phyloP scores from a whole-genome alignment of 1,284 basidiomycete genomes.

The Caloboletus firmus region DNA sequence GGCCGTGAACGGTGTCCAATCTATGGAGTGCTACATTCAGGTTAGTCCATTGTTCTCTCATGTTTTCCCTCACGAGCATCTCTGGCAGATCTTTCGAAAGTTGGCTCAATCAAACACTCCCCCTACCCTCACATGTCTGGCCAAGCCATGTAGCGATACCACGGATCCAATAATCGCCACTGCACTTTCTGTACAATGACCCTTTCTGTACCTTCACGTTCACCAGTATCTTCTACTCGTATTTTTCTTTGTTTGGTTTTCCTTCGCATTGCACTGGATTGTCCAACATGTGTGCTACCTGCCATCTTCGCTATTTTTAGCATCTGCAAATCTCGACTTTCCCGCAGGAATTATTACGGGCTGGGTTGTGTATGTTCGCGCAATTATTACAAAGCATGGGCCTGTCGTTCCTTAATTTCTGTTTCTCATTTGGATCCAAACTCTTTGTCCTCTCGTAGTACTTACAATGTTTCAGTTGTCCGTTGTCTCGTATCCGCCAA shows the following conservation, averaged over 20 bases:
- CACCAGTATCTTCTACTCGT: neutral
- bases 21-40: slow-evolving; percentile 70
- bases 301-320: slow-evolving; percentile 13
- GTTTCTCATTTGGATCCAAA: slow-evolving; percentile 11
- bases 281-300: slow-evolving; percentile 16
- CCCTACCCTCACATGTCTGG: slow-evolving; percentile 1
- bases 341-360: slow-evolving; percentile 17
- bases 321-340: slow-evolving; percentile 12
- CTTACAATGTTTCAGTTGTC: slow-evolving; percentile 2
- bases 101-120: slow-evolving; percentile 25
- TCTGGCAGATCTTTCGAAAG: slow-evolving; percentile 31
- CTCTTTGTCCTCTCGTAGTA: slow-evolving; percentile 6
- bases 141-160: slow-evolving; percentile 23
- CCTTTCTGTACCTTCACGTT: neutral
- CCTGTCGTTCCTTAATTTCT: slow-evolving; percentile 15
- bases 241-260: neutral
- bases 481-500: neutral
- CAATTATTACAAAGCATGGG: slow-evolving; percentile 17
- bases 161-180: slow-evolving; percentile 22
- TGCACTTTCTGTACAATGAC: slow-evolving; percentile 27
- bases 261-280: slow-evolving; percentile 17
- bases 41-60: slow-evolving; percentile 37
- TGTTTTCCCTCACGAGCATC: neutral
- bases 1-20: slow-evolving; percentile 75
- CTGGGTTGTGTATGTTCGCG: slow-evolving; percentile 12